phyloP scores from a whole-genome alignment of 345 rosid genomes.

The Cochlearia excelsa region DNA sequence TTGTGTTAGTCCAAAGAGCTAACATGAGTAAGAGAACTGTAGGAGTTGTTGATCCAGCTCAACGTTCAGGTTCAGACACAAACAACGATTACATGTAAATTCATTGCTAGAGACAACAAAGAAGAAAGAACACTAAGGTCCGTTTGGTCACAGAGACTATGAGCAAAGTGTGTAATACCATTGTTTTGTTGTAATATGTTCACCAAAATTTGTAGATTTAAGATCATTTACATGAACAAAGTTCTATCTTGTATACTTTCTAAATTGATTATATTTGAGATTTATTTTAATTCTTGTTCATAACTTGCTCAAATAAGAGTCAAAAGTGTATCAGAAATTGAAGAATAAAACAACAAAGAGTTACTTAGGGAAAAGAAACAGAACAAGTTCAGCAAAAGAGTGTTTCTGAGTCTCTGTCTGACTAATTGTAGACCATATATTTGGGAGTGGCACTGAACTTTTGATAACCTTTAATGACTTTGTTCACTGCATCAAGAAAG shows the following conservation, averaged over 20 bases:
- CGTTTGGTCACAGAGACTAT: no score
- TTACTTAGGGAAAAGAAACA: neutral
- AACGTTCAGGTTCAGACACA: constrained; percentile 31
- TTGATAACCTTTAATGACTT: constrained; percentile 92
- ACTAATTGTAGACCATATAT: constrained; percentile 83
- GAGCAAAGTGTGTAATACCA: constrained; percentile 18
- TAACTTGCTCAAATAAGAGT: no score
- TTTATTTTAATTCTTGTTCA: no score
- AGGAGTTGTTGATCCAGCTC: constrained; percentile 49
- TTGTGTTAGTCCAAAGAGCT: constrained; percentile 86
- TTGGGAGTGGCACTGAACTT: constrained; percentile 95
- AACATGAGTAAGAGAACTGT: constrained; percentile 96
- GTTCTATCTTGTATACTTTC: neutral
- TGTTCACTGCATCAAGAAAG: constrained; percentile 95
- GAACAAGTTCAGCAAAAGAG: constrained; percentile 9
- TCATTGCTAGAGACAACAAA: neutral
- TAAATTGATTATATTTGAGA: no score
- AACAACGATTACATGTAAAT: constrained; percentile 39
- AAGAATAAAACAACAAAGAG: no score
- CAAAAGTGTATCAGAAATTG: no score
- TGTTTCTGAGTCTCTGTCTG: neutral
- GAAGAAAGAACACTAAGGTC: neutral
- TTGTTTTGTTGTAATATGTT: constrained; percentile 15
- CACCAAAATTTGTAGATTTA: neutral
- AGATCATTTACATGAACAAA: constrained; percentile 1